These are phyloP conservation scores for Candida tetrigidarum DNA, from an alignment of 1,139 yeast genomes.

Conservation along the genomic window DNA sequence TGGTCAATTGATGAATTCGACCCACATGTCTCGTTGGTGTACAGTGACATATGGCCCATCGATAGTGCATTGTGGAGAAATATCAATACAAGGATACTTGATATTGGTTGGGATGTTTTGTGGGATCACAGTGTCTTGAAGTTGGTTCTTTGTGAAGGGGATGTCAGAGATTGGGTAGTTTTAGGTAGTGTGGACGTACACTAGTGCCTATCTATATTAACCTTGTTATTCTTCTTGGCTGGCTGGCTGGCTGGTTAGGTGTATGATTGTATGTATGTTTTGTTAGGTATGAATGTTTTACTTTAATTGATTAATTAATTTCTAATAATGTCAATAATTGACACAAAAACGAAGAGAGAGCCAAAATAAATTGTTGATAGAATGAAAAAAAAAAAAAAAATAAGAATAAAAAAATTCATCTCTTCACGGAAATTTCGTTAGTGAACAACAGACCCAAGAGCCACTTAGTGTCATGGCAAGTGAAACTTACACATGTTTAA, in stretches of 20 bases:
- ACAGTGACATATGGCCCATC: conserved; percentile 68
- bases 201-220: conserved; percentile 13
- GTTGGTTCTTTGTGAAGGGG: conserved; percentile 76
- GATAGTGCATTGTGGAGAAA: conserved; percentile 73
- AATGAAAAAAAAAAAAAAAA: neutral
- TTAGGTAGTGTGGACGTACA: conserved; percentile 62
- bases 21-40: conserved; percentile 77
- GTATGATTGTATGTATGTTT: neutral
- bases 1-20: conserved; percentile 66
- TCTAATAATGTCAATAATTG: too few relatives aligned
- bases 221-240: too few relatives aligned
- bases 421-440: neutral
- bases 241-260: too few relatives aligned
- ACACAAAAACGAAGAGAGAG: too few relatives aligned
- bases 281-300: conserved; percentile 1
- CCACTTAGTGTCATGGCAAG: conserved; percentile 6
- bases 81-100: conserved; percentile 70
- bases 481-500: conserved; percentile 27
- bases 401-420: conserved; percentile 1
- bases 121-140: conserved; percentile 76
- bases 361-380: too few relatives aligned
- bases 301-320: neutral
- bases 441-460: neutral
- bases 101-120: conserved; percentile 50
- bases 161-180: conserved; percentile 70